Percentiles rank a stretch among this genome's conserved stretches.
Evolutionary conservation across 805 yeast genomes (phyloP).

Genomic region (Myxozyma vanderwaltii): DNA sequence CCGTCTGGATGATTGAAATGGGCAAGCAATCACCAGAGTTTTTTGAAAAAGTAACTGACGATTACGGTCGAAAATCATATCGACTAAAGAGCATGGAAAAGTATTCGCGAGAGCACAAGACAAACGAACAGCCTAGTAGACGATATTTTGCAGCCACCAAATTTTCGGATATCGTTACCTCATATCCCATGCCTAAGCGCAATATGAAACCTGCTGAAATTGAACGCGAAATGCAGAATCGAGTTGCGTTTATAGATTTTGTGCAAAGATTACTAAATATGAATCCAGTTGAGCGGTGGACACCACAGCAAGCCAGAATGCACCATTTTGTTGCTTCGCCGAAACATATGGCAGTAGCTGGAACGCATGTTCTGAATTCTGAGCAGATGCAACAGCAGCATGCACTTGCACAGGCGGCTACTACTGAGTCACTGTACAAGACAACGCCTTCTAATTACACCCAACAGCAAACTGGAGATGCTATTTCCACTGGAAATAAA

Average conservation of each 20-base stretch:
- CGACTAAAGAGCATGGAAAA: constrained; percentile 55
- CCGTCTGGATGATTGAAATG: constrained; percentile 95
- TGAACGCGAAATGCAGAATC: constrained; percentile 69
- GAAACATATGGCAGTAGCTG: constrained; percentile 1
- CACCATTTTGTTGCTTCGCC: constrained; percentile 76
- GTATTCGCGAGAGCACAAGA: constrained; percentile 49
- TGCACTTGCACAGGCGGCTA: not conserved
- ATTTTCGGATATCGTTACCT: constrained; percentile 71
- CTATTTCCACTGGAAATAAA: constrained; percentile 4
- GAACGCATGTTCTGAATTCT: not conserved
- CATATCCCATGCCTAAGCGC: constrained; percentile 56
- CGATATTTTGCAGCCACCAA: constrained; percentile 71
- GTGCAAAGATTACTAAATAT: constrained; percentile 73
- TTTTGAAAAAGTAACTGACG: constrained; percentile 52
- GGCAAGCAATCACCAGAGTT: constrained; percentile 81
- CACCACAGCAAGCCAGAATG: constrained; percentile 90
- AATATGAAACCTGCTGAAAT: constrained; percentile 46
- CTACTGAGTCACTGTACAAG: not conserved
- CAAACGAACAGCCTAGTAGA: constrained; percentile 75
- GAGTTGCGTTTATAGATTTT: constrained; percentile 75
- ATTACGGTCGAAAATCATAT: constrained; percentile 44
- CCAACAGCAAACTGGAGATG: not conserved
- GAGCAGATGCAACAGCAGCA: constrained; percentile 13
- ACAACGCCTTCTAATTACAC: not conserved
- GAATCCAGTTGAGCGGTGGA: constrained; percentile 93